These are phyloP conservation scores for Saturnispora besseyi DNA, from an alignment of 805 yeast species.

Conservation along the genomic window DNA sequence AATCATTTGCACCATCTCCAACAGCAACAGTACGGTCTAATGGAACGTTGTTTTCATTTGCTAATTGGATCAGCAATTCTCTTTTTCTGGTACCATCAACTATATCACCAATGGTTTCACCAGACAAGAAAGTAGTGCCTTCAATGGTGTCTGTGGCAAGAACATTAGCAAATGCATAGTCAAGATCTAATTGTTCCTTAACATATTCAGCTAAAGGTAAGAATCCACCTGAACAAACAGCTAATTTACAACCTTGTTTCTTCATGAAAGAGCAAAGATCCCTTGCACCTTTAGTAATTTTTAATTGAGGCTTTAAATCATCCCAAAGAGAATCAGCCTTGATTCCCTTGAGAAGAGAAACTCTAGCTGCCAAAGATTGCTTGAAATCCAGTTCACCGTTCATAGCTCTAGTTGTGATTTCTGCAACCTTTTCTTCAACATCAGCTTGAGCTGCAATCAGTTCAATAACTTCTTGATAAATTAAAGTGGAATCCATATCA, in stretches of 20 bases:
- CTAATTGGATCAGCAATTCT: slow-evolving; percentile 52
- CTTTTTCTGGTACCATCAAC: slow-evolving; percentile 87
- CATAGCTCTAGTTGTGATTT: slow-evolving; percentile 91
- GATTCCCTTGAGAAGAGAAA: slow-evolving; percentile 72
- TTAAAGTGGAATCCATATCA: slow-evolving; percentile 97
- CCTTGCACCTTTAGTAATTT: slow-evolving; percentile 77
- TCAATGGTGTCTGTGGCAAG: slow-evolving; percentile 36
- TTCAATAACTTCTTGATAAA: slow-evolving; percentile 94
- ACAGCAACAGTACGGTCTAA: slow-evolving; percentile 61
- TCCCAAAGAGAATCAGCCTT: slow-evolving; percentile 67
- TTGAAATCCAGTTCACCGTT: slow-evolving; percentile 91
- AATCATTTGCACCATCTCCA: slow-evolving; percentile 97
- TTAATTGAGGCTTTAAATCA: slow-evolving; percentile 58
- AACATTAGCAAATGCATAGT: slow-evolving; percentile 83
- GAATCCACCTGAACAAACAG: slow-evolving; percentile 93
- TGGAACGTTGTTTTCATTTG: slow-evolving; percentile 44
- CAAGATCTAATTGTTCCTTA: slow-evolving; percentile 56
- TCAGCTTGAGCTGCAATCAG: slow-evolving; percentile 89
- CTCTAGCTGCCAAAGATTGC: slow-evolving; percentile 70
- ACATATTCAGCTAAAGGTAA: slow-evolving; percentile 77
- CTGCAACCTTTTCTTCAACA: slow-evolving; percentile 80
- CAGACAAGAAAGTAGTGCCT: slow-evolving; percentile 47
- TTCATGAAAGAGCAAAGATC: slow-evolving; percentile 60
- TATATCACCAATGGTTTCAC: slow-evolving; percentile 67
- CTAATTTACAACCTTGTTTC: slow-evolving; percentile 55